These are phyloP conservation scores for Pythium angustatum DNA, from an alignment of 352 stramenopile genomes.

Conservation along the genomic window DNA sequence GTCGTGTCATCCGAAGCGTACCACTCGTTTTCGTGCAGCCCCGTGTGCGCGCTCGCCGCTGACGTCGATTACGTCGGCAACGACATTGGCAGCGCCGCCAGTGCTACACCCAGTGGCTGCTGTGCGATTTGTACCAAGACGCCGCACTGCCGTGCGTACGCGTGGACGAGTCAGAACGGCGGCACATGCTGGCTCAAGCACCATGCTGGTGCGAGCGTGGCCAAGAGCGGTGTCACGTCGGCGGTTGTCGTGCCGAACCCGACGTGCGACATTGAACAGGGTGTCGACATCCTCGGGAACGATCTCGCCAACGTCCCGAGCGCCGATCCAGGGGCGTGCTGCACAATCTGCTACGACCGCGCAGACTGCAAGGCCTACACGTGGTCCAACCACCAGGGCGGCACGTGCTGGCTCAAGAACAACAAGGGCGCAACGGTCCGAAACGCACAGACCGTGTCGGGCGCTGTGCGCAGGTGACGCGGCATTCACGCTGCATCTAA, in stretches of 20 bases:
- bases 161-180: constrained; percentile 51
- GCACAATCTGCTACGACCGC: constrained; percentile 34
- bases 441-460: constrained; percentile 23
- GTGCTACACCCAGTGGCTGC: constrained; percentile 33
- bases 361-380: constrained; percentile 51
- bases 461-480: background rate
- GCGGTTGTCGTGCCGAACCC: constrained; percentile 10
- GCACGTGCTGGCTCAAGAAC: constrained; percentile 34
- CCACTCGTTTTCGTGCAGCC: background rate
- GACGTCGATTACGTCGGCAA: constrained; percentile 48
- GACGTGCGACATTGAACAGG: constrained; percentile 16
- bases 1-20: constrained; percentile 16
- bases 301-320: constrained; percentile 26
- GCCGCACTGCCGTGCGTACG: constrained; percentile 16
- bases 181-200: constrained; percentile 65
- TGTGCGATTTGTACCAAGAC: constrained; percentile 40
- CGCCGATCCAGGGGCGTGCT: constrained; percentile 28
- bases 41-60: constrained; percentile 32
- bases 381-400: constrained; percentile 52
- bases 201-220: constrained; percentile 2
- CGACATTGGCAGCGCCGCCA: constrained; percentile 38
- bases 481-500: background rate
- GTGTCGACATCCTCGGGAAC: constrained; percentile 32
- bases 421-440: background rate
- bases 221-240: constrained; percentile 20